phyloP scores from a whole-genome alignment of 148 eudicot genomes.

The Tetragonia tetragonoides region DNA sequence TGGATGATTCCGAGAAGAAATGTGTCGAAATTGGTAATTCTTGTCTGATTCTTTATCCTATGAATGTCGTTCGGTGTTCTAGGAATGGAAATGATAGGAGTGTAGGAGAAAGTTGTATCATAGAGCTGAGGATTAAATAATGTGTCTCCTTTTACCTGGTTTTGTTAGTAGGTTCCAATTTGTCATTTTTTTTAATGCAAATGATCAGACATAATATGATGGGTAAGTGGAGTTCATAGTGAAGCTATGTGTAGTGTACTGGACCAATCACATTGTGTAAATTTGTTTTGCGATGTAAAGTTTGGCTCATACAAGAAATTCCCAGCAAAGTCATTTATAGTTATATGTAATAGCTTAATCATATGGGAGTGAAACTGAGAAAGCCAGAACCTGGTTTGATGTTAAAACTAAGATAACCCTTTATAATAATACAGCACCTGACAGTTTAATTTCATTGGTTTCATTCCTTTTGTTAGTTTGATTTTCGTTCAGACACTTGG shows the following conservation, averaged over 20 bases:
- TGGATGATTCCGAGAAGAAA: constrained; percentile 45
- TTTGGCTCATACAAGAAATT: not conserved
- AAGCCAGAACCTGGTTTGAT: not conserved
- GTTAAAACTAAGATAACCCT: not conserved
- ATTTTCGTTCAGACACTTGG: not conserved
- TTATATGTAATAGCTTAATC: not conserved
- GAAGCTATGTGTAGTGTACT: too few species aligned
- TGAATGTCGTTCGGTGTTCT: not conserved
- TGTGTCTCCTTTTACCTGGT: not conserved
- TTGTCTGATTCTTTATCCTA: not conserved
- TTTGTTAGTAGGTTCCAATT: not conserved
- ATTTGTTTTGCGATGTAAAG: not conserved
- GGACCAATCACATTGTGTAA: too few species aligned
- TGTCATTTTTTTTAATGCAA: not conserved
- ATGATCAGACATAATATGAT: not conserved
- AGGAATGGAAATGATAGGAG: not conserved
- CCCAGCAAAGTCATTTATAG: not conserved
- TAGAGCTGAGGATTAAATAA: not conserved
- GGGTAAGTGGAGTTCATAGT: too few species aligned
- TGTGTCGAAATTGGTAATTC: constrained; percentile 44
- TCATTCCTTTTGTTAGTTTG: not conserved
- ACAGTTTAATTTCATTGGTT: not conserved
- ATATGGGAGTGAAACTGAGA: not conserved
- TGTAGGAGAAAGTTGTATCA: not conserved
- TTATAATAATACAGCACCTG: not conserved